These are phyloP conservation scores for Hericium erinaceus DNA, from an alignment of 768 basidiomycete genomes.

Conservation along the genomic window DNA sequence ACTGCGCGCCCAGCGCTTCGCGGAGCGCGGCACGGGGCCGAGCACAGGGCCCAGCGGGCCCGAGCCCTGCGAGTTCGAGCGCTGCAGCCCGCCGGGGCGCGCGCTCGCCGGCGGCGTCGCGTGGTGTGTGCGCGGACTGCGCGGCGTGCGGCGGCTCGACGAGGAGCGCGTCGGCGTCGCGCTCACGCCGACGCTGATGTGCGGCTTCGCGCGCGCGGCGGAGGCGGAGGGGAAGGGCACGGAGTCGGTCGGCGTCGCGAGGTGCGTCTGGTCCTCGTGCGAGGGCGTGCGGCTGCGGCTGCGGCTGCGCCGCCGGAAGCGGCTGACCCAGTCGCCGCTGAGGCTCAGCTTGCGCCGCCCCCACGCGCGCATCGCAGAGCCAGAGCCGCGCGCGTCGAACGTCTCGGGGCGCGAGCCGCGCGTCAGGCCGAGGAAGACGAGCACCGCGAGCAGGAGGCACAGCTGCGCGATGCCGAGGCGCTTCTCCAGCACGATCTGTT, in stretches of 20 bases:
- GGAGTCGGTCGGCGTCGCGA: slow-evolving; percentile 11
- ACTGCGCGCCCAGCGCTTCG: slow-evolving; percentile 51
- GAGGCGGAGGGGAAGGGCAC: neutral
- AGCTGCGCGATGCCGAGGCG: slow-evolving; percentile 85
- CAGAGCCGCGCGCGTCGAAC: slow-evolving; percentile 5
- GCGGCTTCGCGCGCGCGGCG: neutral
- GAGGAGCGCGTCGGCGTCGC: neutral
- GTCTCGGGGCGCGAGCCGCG: slow-evolving; percentile 48
- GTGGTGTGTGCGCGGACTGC: slow-evolving; percentile 5
- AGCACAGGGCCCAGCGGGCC: slow-evolving; percentile 14
- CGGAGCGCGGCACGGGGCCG: slow-evolving; percentile 33
- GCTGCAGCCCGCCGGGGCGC: slow-evolving; percentile 27
- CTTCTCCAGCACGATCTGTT: slow-evolving; percentile 78
- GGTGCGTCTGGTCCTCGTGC: neutral
- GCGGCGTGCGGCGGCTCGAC: slow-evolving; percentile 6
- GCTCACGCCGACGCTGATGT: too few relatives aligned
- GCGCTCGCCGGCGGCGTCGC: slow-evolving; percentile 16
- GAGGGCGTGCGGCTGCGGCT: slow-evolving; percentile 4
- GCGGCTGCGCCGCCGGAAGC: slow-evolving; percentile 27
- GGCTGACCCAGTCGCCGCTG: slow-evolving; percentile 42
- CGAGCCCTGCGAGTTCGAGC: slow-evolving; percentile 36
- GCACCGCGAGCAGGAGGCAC: slow-evolving; percentile 69
- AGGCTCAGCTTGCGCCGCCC: slow-evolving; percentile 46
- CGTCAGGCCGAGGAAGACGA: slow-evolving; percentile 82
- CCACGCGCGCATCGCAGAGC: slow-evolving; percentile 40